A percentile compares a stretch with the other conserved stretches of the same genome.
Evolutionary conservation across 179 eudicot genomes (phyloP).

Genomic region (Actinidia arguta): DNA sequence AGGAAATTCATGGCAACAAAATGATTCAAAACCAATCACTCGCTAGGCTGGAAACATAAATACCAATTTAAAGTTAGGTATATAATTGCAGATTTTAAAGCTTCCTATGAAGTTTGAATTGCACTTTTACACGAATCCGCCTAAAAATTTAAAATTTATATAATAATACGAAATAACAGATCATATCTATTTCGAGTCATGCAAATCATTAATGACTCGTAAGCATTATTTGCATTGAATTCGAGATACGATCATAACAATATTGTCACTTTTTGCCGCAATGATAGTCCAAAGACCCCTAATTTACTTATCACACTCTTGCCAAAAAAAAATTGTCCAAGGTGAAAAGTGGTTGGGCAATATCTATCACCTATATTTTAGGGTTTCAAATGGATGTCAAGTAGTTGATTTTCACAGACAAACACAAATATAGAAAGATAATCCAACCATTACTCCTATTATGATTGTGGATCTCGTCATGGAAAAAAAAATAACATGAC

Average conservation of each 20-base stretch:
- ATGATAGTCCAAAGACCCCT: neutral
- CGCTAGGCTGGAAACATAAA: neutral
- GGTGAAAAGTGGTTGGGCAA: conserved; percentile 3
- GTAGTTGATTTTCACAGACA: neutral
- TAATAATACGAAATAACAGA: no score
- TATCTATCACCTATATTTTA: conserved; percentile 32
- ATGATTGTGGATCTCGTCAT: neutral
- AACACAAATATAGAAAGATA: neutral
- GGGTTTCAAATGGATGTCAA: conserved; percentile 26
- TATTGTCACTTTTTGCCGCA: no score
- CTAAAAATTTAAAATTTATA: no score
- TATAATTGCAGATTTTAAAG: no score
- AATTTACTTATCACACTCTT: neutral
- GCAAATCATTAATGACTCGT: no score
- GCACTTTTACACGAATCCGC: no score
- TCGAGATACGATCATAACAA: no score
- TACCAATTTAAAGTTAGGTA: no score
- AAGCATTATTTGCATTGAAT: no score
- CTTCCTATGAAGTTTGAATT: no score
- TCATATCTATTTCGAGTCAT: no score
- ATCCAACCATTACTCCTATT: no score
- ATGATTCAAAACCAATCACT: neutral
- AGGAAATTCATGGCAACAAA: neutral
- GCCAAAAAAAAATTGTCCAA: neutral
- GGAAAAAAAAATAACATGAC: neutral